phyloP scores from a whole-genome alignment of 371 early-diverging fungal genomes.

The Haplosporangium sp. region DNA sequence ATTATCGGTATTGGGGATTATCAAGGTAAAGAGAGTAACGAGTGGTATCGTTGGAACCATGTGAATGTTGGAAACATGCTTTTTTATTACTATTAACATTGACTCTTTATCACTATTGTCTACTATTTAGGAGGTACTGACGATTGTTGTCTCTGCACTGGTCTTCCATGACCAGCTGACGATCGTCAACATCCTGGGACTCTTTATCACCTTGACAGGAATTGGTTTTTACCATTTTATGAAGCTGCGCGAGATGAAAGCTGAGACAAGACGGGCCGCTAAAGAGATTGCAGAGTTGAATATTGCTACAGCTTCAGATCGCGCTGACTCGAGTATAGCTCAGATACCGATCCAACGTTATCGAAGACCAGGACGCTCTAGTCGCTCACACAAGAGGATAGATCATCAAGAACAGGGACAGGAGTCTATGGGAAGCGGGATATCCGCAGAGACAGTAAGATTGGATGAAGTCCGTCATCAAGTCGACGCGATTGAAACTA shows the following conservation, averaged over 20 bases:
- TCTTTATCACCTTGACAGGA: slow-evolving; percentile 70
- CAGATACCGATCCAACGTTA: neutral
- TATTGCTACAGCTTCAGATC: slow-evolving; percentile 6
- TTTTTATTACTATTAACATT: neutral
- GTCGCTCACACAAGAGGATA: neutral
- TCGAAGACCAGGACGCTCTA: slow-evolving; percentile 8
- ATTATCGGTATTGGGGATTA: slow-evolving; percentile 76
- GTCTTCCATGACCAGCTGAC: slow-evolving; percentile 75
- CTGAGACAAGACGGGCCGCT: slow-evolving; percentile 18
- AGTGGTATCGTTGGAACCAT: neutral
- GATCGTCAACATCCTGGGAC: slow-evolving; percentile 65
- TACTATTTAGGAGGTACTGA: slow-evolving; percentile 65
- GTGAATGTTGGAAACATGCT: neutral
- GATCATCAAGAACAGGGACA: neutral
- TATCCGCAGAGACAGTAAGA: neutral
- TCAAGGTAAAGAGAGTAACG: slow-evolving; percentile 56
- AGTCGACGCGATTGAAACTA: neutral
- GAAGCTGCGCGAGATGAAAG: slow-evolving; percentile 46
- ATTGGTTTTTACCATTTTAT: slow-evolving; percentile 67
- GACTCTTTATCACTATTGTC: slow-evolving; percentile 32
- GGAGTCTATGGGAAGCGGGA: neutral
- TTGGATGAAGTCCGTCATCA: neutral
- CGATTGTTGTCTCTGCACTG: slow-evolving; percentile 64
- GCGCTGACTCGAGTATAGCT: slow-evolving; percentile 2
- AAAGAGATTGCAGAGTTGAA: slow-evolving; percentile 26